Percentiles rank a stretch among this genome's conserved stretches.
Conservation (phyloP, 257 asterid genomes). For the Nicotiana knightiana region DNA sequence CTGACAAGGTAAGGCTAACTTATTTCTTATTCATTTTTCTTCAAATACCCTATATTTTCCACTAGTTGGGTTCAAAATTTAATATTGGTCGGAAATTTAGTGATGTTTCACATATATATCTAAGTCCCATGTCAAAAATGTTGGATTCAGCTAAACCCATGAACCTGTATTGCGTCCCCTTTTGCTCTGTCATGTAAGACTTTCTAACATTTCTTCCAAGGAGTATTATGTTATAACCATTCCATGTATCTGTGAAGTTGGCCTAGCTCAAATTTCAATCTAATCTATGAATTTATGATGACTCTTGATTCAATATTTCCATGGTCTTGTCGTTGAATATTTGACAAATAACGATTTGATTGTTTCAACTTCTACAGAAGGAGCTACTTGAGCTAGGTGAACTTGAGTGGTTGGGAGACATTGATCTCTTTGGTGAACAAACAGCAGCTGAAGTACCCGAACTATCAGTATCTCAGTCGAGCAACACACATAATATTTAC, state of each 20-base stretch:
- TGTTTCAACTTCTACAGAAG: conserved; percentile 39
- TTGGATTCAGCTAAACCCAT: too few species aligned
- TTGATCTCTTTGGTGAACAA: conserved; percentile 59
- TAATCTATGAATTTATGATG: not conserved
- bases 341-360: not conserved
- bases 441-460: conserved; percentile 91
- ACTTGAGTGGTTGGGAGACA: conserved; percentile 71
- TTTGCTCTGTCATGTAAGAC: not conserved
- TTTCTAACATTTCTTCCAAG: not conserved
- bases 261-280: not conserved
- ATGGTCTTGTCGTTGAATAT: not conserved
- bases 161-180: too few species aligned
- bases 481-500: conserved; percentile 22
- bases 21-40: not conserved
- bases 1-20: conserved; percentile 46
- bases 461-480: conserved; percentile 47
- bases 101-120: too few species aligned
- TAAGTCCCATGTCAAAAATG: too few species aligned
- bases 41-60: not conserved
- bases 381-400: conserved; percentile 76
- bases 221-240: not conserved
- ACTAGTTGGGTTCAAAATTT: not conserved
- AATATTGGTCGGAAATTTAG: too few species aligned
- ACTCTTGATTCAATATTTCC: not conserved
- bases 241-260: not conserved